Evolutionary conservation across 306 rosid genomes (phyloP).

Genomic region (Sindora glabra): DNA sequence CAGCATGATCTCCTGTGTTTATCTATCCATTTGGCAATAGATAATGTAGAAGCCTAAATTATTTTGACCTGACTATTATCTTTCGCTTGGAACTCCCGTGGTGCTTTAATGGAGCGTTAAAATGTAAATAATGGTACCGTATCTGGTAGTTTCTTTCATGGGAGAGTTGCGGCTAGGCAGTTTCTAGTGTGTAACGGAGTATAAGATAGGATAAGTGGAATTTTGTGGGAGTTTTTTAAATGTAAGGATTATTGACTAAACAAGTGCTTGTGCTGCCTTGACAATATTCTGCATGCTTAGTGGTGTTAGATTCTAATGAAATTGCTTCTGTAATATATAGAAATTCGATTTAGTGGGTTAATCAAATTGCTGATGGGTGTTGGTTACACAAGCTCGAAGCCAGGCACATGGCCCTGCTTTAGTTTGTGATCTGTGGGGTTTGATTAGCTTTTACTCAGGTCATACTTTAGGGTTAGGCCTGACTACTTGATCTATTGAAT

Average conservation of each 20-base stretch:
- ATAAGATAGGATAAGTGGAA: background rate
- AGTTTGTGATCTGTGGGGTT: no score
- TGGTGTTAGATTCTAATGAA: no score
- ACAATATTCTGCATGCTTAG: no score
- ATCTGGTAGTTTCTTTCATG: background rate
- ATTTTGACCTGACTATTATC: conserved; percentile 8
- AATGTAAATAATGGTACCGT: conserved; percentile 25
- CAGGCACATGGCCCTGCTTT: no score
- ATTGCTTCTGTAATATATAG: no score
- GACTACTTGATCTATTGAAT: no score
- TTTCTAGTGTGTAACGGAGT: background rate
- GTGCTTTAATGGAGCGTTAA: conserved; percentile 7
- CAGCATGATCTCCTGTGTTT: conserved; percentile 15
- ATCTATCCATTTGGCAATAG: conserved; percentile 2
- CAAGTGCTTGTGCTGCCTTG: background rate
- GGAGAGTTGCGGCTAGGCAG: conserved; percentile 3
- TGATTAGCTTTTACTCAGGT: no score
- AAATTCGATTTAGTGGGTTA: no score
- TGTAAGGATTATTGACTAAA: no score
- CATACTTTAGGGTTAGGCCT: no score
- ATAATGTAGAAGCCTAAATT: conserved; percentile 2
- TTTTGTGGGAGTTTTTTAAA: background rate
- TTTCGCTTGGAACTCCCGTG: conserved; percentile 8
- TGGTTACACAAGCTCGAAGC: no score
- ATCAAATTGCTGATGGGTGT: no score